Conservation (phyloP, 148 eudicot species). For the Arctostaphylos glauca region DNA sequence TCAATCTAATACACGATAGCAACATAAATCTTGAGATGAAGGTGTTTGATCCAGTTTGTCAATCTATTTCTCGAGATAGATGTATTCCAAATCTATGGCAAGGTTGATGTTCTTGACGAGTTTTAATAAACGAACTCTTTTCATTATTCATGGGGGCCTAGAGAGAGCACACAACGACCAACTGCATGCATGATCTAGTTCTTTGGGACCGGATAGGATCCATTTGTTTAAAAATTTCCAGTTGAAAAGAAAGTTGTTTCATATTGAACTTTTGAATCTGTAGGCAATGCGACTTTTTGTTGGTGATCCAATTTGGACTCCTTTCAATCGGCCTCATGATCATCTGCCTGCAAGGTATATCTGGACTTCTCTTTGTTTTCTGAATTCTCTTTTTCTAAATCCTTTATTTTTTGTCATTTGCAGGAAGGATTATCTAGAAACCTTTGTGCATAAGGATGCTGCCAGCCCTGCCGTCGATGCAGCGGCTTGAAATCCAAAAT, state of each 20-base stretch:
- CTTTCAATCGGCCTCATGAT: slow-evolving; percentile 78
- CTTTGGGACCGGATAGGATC: too few species aligned
- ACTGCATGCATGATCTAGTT: too few species aligned
- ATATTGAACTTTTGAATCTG: slow-evolving; percentile 3
- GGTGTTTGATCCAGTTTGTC: too few species aligned
- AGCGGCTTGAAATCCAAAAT: slow-evolving; percentile 14
- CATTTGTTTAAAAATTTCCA: too few species aligned
- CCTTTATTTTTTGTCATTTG: slow-evolving; percentile 10
- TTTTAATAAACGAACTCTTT: too few species aligned
- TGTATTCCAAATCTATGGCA: too few species aligned
- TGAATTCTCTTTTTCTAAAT: background rate
- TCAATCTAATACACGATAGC: too few species aligned
- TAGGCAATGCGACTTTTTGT: slow-evolving; percentile 93
- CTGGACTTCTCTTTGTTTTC: background rate
- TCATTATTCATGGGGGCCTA: too few species aligned
- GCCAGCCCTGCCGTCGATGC: slow-evolving; percentile 48
- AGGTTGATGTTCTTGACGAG: too few species aligned
- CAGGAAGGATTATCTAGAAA: slow-evolving; percentile 65
- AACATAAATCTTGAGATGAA: too few species aligned
- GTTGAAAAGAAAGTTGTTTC: background rate
- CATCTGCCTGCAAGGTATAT: slow-evolving; percentile 72
- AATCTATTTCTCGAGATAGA: too few species aligned
- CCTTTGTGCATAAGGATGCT: slow-evolving; percentile 44
- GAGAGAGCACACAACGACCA: too few species aligned
- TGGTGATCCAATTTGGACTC: slow-evolving; percentile 91